Base-by-base conservation (phyloP, 2,329 filamentous ascomycete species). In the Xylaria digitata region DNA sequence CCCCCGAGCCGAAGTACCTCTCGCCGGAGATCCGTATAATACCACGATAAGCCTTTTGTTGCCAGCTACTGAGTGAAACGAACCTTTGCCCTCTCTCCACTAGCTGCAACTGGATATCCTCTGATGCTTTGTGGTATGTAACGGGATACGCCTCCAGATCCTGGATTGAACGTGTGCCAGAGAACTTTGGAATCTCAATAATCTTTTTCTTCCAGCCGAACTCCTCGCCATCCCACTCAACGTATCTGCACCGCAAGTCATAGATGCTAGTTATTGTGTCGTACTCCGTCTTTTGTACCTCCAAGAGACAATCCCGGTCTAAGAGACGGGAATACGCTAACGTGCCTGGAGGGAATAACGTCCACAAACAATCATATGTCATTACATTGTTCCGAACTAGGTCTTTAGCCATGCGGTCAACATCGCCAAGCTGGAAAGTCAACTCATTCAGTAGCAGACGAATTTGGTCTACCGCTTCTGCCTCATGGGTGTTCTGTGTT, bases 331-430 rank as follows among this genome's bases (percentile, higher is more conserved):
- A 30, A 34, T 34, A 57, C 13, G 37, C 37, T 2, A 56, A 15
- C 5, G 19, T 23, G 1, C 21, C 37, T 11, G 53, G 53, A 1
- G 9, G 19, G 13, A 56, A 45, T 1, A 56, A 3, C 11, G 37
- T 17, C 53, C 53, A 56, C 6, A 56, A 15, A 13, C 7, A 30
- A n/a, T 23, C 13, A 42, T 26, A 56, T n/a, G 53, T 56, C 7
- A 56, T 56, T 6, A 56, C 37, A 3, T 9, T 6, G 21, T 56
- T 6, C 13, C 6, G 6, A 4, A 56, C 5, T 15, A 43, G 19
- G 37, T 56, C 37, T 8, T n/a, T n/a, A n/a, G n/a, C n/a, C n/a
- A n/a, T n/a, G n/a, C 8, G 4, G 7, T 6, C 34, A 6, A 37
- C 7, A 9, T 9, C 34, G 34, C 34, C 6, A 30, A 30, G 11